These are phyloP conservation scores for Sclerotiophoma versabilis DNA, from an alignment of 2,329 filamentous ascomycete genomes.

Conservation along the genomic window DNA sequence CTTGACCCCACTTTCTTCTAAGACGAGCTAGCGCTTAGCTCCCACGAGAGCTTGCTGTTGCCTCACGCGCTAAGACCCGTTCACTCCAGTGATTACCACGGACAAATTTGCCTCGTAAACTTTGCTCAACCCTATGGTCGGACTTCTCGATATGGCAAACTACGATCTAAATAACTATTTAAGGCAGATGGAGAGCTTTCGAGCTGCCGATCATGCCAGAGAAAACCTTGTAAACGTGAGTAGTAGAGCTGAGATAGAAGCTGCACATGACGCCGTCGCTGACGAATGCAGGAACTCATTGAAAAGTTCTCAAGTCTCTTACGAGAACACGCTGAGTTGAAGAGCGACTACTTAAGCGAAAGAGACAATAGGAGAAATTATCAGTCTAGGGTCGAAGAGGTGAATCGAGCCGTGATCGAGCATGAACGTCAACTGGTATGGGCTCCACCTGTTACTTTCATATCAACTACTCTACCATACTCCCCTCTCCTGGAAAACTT, in stretches of 20 bases:
- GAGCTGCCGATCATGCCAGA: slow-evolving; percentile 46
- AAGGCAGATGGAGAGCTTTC: slow-evolving; percentile 43
- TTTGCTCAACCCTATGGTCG: slow-evolving; percentile 7
- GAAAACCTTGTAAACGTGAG: slow-evolving; percentile 43
- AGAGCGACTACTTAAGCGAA: slow-evolving; percentile 43
- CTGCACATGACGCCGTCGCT: slow-evolving; percentile 26
- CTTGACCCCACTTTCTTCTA: slow-evolving; percentile 4
- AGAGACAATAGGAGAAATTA: slow-evolving; percentile 41
- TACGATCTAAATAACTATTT: slow-evolving; percentile 30
- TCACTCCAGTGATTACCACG: not conserved
- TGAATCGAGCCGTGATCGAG: slow-evolving; percentile 27
- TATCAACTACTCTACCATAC: not conserved
- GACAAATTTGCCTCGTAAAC: not conserved
- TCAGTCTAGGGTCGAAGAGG: slow-evolving; percentile 35
- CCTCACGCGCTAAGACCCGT: not conserved
- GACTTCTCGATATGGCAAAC: slow-evolving; percentile 22
- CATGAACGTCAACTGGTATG: slow-evolving; percentile 38
- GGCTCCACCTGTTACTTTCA: not conserved
- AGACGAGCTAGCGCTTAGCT: slow-evolving; percentile 2
- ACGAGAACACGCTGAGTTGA: slow-evolving; percentile 35
- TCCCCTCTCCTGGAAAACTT: not conserved
- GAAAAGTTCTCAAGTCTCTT: slow-evolving; percentile 34
- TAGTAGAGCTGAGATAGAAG: not conserved
- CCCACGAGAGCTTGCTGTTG: slow-evolving; percentile 3
- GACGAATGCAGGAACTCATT: slow-evolving; percentile 40